These are phyloP conservation scores for Rheum nobile DNA, from an alignment of 148 eudicot genomes.

Conservation along the genomic window DNA sequence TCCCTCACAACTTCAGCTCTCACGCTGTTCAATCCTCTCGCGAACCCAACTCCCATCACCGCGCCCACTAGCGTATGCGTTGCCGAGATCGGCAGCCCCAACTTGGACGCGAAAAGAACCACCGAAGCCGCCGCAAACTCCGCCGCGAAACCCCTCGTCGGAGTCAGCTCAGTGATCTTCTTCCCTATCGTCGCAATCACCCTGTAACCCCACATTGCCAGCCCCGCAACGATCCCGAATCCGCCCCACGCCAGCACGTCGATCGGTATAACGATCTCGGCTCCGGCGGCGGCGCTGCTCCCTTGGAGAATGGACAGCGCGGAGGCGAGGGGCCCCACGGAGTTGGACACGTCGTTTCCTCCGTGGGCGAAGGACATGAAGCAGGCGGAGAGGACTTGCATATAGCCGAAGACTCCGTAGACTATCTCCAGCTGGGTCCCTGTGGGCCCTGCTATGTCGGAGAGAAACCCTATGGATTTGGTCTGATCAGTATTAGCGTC, in stretches of 20 bases:
- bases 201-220: constrained; percentile 95
- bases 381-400: constrained; percentile 86
- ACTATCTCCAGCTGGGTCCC: constrained; percentile 82
- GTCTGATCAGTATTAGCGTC: not conserved
- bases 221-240: constrained; percentile 90
- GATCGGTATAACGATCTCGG: constrained; percentile 52
- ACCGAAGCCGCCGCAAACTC: constrained; percentile 98
- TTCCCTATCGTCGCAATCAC: constrained; percentile 90
- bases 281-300: constrained; percentile 30
- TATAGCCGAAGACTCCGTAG: constrained; percentile 87
- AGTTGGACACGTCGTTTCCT: constrained; percentile 94
- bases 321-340: constrained; percentile 86
- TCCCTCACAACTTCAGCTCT: constrained; percentile 67
- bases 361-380: constrained; percentile 86
- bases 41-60: constrained; percentile 97
- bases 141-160: constrained; percentile 91
- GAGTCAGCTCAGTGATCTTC: constrained; percentile 89
- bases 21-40: constrained; percentile 84
- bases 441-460: constrained; percentile 72
- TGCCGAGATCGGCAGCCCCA: constrained; percentile 87
- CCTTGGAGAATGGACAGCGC: constrained; percentile 77
- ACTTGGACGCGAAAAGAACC: constrained; percentile 75
- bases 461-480: constrained; percentile 34
- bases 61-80: constrained; percentile 96
- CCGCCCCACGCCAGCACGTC: constrained; percentile 97